Percentiles rank a stretch among this genome's conserved stretches.
Evolutionary conservation across 169 alveolate species (phyloP).

Genomic region (Toxoplasma gondii): DNA sequence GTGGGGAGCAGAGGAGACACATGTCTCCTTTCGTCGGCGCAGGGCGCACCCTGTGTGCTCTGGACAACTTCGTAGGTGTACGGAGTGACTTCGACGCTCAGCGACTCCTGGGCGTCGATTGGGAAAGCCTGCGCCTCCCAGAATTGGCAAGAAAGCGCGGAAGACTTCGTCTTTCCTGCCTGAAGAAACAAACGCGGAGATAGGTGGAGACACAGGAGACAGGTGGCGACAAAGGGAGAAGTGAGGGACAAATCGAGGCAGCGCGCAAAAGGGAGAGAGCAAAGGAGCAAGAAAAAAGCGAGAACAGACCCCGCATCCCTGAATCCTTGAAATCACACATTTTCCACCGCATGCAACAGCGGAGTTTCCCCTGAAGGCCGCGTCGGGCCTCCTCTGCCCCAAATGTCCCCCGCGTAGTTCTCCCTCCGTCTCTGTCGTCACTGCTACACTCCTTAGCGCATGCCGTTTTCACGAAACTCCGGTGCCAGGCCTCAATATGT

Average conservation of each 20-base stretch:
- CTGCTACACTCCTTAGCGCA: too few species aligned
- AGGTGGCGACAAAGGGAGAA: background rate
- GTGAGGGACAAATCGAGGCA: background rate
- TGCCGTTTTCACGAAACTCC: too few species aligned
- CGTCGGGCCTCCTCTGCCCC: too few species aligned
- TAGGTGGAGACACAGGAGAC: background rate
- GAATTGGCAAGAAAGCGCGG: slow-evolving; percentile 53
- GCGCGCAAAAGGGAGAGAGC: background rate
- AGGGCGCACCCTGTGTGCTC: background rate
- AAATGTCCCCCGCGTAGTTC: too few species aligned
- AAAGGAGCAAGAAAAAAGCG: background rate
- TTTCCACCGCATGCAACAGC: too few species aligned
- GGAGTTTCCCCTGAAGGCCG: too few species aligned
- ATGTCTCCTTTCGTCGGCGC: background rate
- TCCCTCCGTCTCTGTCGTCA: too few species aligned
- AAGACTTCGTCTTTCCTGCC: background rate
- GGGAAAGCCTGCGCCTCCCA: slow-evolving; percentile 62
- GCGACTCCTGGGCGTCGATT: slow-evolving; percentile 49
- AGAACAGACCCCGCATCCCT: too few species aligned
- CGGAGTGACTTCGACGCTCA: slow-evolving; percentile 17
- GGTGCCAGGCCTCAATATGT: too few species aligned
- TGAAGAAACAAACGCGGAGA: background rate
- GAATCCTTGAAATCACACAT: too few species aligned
- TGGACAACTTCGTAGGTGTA: background rate
- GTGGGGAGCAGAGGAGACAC: too few species aligned